Conservation (phyloP, 2,329 filamentous ascomycete species). For the Chaetomiaceae sp. region DNA sequence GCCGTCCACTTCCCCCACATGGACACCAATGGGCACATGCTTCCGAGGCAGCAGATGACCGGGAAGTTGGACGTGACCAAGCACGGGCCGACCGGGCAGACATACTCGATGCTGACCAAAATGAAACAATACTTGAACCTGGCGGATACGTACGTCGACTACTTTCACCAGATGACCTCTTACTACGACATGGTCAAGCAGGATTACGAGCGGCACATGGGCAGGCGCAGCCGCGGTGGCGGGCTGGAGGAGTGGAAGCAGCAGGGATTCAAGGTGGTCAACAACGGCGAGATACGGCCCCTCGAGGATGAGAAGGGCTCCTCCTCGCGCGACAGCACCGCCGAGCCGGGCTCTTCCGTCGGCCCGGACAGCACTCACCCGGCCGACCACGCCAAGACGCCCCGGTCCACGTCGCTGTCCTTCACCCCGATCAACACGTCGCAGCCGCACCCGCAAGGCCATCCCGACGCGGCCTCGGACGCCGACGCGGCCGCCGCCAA, state of each 20-base stretch:
- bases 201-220: conserved; percentile 39
- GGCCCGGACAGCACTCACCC: conserved; percentile 26
- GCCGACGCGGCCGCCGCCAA: conserved; percentile 10
- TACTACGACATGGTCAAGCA: conserved; percentile 50
- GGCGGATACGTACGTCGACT: conserved; percentile 52
- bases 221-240: conserved; percentile 42
- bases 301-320: conserved; percentile 31
- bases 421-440: conserved; percentile 39
- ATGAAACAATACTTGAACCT: conserved; percentile 52
- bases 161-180: conserved; percentile 49
- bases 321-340: conserved; percentile 27
- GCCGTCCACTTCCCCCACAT: conserved; percentile 64
- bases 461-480: conserved; percentile 1
- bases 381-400: conserved; percentile 26
- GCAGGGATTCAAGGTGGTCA: conserved; percentile 37
- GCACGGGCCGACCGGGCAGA: conserved; percentile 42
- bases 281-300: conserved; percentile 40
- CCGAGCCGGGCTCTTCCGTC: conserved; percentile 31
- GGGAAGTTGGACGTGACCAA: conserved; percentile 32
- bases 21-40: conserved; percentile 56
- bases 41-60: conserved; percentile 34
- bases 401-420: conserved; percentile 32
- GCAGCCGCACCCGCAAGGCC: not conserved
- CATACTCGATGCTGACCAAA: conserved; percentile 46
- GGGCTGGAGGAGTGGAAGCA: conserved; percentile 53